These are phyloP conservation scores for Claviceps capensis DNA, from an alignment of 2,329 filamentous ascomycete species.

Conservation along the genomic window DNA sequence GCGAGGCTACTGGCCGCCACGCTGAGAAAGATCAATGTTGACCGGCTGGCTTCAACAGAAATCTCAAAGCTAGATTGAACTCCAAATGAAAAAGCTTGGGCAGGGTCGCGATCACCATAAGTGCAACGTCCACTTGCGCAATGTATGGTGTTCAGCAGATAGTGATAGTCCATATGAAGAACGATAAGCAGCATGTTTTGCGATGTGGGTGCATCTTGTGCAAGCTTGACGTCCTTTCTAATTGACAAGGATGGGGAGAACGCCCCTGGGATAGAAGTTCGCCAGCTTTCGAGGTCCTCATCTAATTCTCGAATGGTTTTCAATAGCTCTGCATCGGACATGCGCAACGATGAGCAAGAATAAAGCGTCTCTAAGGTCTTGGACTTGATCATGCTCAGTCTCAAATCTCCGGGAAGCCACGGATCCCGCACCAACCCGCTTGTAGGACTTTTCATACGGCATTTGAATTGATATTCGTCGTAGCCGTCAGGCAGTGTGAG, in stretches of 20 bases:
- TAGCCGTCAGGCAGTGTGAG: slow-evolving; percentile 30
- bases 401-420: slow-evolving; percentile 32
- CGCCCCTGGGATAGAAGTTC: slow-evolving; percentile 29
- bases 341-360: slow-evolving; percentile 31
- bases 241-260: slow-evolving; percentile 35
- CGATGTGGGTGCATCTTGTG: slow-evolving; percentile 13
- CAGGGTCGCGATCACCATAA: slow-evolving; percentile 13
- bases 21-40: slow-evolving; percentile 35
- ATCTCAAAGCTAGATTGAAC: slow-evolving; percentile 39
- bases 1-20: slow-evolving; percentile 27
- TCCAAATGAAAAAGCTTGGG: slow-evolving; percentile 20
- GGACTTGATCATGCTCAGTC: slow-evolving; percentile 37
- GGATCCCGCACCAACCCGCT: slow-evolving; percentile 10
- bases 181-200: slow-evolving; percentile 32
- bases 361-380: slow-evolving; percentile 34
- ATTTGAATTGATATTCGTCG: slow-evolving; percentile 11
- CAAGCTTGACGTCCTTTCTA: slow-evolving; percentile 13
- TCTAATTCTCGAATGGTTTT: slow-evolving; percentile 42
- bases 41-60: slow-evolving; percentile 41
- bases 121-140: slow-evolving; percentile 38
- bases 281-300: slow-evolving; percentile 41
- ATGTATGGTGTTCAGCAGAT: slow-evolving; percentile 41
- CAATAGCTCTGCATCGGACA: slow-evolving; percentile 40
- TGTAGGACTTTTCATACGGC: not conserved
- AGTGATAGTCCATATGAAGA: slow-evolving; percentile 40